Percentiles rank a stretch among this genome's conserved stretches.
Conservation (phyloP, 2,329 filamentous ascomycete species). For the Trichothecium sympodiale region DNA sequence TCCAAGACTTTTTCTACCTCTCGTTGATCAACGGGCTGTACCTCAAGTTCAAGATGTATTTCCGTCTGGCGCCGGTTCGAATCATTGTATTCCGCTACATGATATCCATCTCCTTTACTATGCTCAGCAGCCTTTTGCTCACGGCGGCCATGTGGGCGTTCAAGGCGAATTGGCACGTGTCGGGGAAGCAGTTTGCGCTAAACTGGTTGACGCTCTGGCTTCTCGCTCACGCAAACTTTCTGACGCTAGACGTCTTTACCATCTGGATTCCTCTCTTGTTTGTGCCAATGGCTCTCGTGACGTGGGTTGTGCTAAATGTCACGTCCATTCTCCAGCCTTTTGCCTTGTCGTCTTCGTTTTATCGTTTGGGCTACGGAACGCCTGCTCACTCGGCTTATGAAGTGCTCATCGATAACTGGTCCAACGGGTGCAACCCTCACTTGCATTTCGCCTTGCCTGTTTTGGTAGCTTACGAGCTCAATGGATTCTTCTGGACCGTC, state of each 20-base stretch:
- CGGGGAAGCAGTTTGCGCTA: conserved; percentile 13
- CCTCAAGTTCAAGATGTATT: neutral
- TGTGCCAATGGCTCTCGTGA: conserved; percentile 29
- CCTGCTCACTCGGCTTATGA: conserved; percentile 10
- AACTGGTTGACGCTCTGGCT: conserved; percentile 24
- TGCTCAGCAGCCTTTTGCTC: conserved; percentile 24
- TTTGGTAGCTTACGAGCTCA: conserved; percentile 10
- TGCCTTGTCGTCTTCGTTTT: conserved; percentile 26
- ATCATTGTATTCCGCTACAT: conserved; percentile 14
- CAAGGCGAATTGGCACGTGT: conserved; percentile 26
- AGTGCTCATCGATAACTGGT: conserved; percentile 9
- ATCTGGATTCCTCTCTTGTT: conserved; percentile 19
- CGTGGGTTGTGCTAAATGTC: conserved; percentile 29
- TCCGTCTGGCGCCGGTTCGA: conserved; percentile 11
- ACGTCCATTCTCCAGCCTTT: conserved; percentile 23
- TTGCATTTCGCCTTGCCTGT: conserved; percentile 9
- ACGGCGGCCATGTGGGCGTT: conserved; percentile 33
- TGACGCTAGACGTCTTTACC: conserved; percentile 22
- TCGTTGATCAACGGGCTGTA: conserved; percentile 6
- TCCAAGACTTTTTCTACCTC: conserved; percentile 21
- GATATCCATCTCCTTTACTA: conserved; percentile 18
- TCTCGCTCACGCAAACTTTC: conserved; percentile 29
- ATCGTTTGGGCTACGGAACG: conserved; percentile 21
- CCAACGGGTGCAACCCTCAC: conserved; percentile 11
- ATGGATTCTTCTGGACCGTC: conserved; percentile 5